Conservation (phyloP, 2,329 filamentous ascomycete genomes). For the Alternaria hordeiaustralica region DNA sequence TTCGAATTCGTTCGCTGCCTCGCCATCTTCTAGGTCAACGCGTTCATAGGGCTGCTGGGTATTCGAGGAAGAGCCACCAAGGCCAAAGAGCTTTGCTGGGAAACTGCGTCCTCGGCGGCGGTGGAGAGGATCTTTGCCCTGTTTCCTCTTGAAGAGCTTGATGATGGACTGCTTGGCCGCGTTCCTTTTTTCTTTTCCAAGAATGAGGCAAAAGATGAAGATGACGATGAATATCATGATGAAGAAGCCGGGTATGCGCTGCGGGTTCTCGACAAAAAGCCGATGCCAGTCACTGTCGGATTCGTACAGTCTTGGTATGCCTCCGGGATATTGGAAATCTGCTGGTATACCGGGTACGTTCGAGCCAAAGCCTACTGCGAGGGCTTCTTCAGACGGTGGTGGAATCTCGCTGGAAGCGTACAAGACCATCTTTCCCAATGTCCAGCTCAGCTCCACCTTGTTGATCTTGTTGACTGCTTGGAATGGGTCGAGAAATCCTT, state of each 20-base stretch:
- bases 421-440: constrained; percentile 92
- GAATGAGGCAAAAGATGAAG: constrained; percentile 73
- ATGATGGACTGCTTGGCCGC: constrained; percentile 62
- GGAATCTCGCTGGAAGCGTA: constrained; percentile 91
- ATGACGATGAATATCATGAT: constrained; percentile 78
- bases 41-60: constrained; percentile 72
- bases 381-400: constrained; percentile 62
- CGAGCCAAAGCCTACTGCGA: constrained; percentile 91
- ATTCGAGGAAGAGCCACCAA: constrained; percentile 41
- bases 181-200: constrained; percentile 77
- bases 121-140: constrained; percentile 42
- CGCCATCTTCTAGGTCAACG: constrained; percentile 74
- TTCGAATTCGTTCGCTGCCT: constrained; percentile 74
- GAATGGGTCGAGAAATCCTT: constrained; percentile 83
- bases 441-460: constrained; percentile 94
- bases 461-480: constrained; percentile 92
- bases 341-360: constrained; percentile 72
- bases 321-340: constrained; percentile 85
- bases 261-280: constrained; percentile 69
- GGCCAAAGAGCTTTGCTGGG: constrained; percentile 67
- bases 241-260: constrained; percentile 74
- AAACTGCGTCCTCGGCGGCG: constrained; percentile 51
- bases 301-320: constrained; percentile 54
- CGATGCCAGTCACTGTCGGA: constrained; percentile 61
- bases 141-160: constrained; percentile 53